phyloP scores from a whole-genome alignment of 2,329 filamentous ascomycete genomes.

The Alternaria tenuissima region DNA sequence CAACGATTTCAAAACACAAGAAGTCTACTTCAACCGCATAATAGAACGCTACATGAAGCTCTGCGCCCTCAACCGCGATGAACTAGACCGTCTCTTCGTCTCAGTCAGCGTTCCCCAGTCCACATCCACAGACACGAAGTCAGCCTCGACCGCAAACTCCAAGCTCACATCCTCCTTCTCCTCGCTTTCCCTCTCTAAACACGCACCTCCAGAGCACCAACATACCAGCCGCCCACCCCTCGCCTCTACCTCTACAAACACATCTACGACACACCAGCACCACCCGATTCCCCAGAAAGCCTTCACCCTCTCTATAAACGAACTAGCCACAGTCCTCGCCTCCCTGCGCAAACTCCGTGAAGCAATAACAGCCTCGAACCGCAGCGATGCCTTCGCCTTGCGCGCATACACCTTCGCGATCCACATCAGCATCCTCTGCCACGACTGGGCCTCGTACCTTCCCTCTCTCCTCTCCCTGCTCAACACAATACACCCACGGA shows the following conservation, averaged over 20 bases:
- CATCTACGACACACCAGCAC: constrained; percentile 15
- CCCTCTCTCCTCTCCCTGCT: constrained; percentile 85
- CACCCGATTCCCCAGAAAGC: constrained; percentile 36
- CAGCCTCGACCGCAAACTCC: constrained; percentile 12
- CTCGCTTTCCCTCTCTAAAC: constrained; percentile 28
- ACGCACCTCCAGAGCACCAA: constrained; percentile 23
- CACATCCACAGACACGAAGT: background rate
- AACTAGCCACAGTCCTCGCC: constrained; percentile 77
- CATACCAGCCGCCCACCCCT: background rate
- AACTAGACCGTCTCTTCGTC: constrained; percentile 78
- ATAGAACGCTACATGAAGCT: constrained; percentile 89
- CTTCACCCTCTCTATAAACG: constrained; percentile 53
- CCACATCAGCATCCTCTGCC: constrained; percentile 79
- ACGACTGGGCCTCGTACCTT: constrained; percentile 87
- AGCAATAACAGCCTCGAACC: constrained; percentile 80
- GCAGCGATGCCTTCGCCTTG: constrained; percentile 82
- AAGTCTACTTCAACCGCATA: constrained; percentile 86
- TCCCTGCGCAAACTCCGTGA: constrained; percentile 93
- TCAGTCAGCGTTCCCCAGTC: constrained; percentile 59
- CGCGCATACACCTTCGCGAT: constrained; percentile 92
- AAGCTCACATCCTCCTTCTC: constrained; percentile 24
- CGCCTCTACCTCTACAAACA: constrained; percentile 4
- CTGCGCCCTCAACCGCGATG: constrained; percentile 77
- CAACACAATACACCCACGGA: constrained; percentile 70
- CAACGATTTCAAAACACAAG: constrained; percentile 76